A percentile compares a stretch with the other conserved stretches of the same genome.
These are phyloP conservation scores for Pseudogymnoascus pannorum DNA, from an alignment of 2,329 filamentous ascomycete species.

Conservation along the genomic window DNA sequence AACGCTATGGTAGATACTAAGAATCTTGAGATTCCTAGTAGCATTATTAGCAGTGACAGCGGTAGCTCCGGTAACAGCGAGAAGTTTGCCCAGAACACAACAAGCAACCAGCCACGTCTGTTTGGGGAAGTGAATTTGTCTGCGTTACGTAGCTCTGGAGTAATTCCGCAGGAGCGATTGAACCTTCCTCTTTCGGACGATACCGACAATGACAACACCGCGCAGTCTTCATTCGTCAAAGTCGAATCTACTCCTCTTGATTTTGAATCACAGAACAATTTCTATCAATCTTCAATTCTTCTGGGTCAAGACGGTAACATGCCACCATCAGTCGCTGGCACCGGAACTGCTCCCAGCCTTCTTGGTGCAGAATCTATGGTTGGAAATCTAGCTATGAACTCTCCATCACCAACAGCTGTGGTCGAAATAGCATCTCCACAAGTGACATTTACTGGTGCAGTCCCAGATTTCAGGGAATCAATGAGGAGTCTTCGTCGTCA, in stretches of 20 bases:
- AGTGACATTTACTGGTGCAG: slow-evolving; percentile 1
- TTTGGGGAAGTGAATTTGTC: slow-evolving; percentile 28
- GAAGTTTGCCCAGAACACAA: background rate
- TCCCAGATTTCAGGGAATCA: slow-evolving; percentile 11
- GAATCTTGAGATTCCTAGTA: slow-evolving; percentile 23
- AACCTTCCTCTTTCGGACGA: slow-evolving; percentile 22
- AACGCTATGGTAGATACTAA: slow-evolving; percentile 9
- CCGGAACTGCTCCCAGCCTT: slow-evolving; percentile 23
- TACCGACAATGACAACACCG: background rate
- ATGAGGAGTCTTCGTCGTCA: slow-evolving; percentile 25
- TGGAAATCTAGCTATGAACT: slow-evolving; percentile 27
- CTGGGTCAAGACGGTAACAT: background rate
- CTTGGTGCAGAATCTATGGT: slow-evolving; percentile 29
- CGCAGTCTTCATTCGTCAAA: background rate
- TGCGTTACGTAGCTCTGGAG: slow-evolving; percentile 26
- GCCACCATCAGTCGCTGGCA: background rate
- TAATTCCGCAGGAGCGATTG: slow-evolving; percentile 22
- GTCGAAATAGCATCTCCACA: slow-evolving; percentile 14
- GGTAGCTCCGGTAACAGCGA: slow-evolving; percentile 1
- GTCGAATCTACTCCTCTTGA: background rate
- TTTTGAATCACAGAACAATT: background rate
- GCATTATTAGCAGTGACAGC: slow-evolving; percentile 21
- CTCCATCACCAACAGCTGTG: slow-evolving; percentile 20
- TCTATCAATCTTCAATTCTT: background rate
- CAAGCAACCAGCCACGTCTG: slow-evolving; percentile 19